Percentiles rank a stretch among this genome's conserved stretches.
These are phyloP conservation scores for Crassisporium funariophilum DNA, from an alignment of 768 basidiomycete species.

Conservation along the genomic window DNA sequence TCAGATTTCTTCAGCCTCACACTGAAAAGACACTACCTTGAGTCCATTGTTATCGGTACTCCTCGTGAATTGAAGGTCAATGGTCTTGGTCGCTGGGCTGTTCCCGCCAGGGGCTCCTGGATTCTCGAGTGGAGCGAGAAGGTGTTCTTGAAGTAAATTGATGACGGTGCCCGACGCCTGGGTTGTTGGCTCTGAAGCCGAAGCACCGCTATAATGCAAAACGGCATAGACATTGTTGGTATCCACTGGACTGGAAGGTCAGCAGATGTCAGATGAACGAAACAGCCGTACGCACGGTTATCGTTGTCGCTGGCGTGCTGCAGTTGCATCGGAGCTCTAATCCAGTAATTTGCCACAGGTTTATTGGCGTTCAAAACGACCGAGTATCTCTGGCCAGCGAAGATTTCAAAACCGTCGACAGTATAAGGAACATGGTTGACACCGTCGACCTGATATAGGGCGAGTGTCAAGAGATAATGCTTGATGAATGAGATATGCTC, in stretches of 20 bases:
- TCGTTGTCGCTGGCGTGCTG: constrained; percentile 18
- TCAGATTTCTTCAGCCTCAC: too few species aligned
- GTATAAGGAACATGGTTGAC: neutral
- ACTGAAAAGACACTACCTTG: too few species aligned
- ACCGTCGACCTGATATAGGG: constrained; percentile 35
- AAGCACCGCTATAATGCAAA: constrained; percentile 42
- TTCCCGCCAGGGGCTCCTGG: constrained; percentile 26
- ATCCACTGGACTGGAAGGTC: constrained; percentile 33
- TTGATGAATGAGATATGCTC: constrained; percentile 30
- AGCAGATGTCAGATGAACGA: constrained; percentile 36
- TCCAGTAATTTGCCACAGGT: constrained; percentile 46
- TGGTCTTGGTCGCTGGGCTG: constrained; percentile 15
- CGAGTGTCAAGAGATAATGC: constrained; percentile 41
- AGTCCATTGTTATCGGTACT: constrained; percentile 14
- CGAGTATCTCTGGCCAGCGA: constrained; percentile 39
- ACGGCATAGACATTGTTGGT: constrained; percentile 31
- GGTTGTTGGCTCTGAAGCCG: constrained; percentile 33
- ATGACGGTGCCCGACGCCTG: constrained; percentile 23
- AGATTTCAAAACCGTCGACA: neutral
- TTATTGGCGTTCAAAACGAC: constrained; percentile 41
- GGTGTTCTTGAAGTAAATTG: constrained; percentile 13
- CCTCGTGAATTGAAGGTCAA: constrained; percentile 22
- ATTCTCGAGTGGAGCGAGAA: constrained; percentile 10
- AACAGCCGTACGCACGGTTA: constrained; percentile 26
- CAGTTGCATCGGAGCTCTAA: constrained; percentile 33